Evolutionary conservation across 164 flowering plant species (phyloP).

Genomic region (Brasenia schreberi): DNA sequence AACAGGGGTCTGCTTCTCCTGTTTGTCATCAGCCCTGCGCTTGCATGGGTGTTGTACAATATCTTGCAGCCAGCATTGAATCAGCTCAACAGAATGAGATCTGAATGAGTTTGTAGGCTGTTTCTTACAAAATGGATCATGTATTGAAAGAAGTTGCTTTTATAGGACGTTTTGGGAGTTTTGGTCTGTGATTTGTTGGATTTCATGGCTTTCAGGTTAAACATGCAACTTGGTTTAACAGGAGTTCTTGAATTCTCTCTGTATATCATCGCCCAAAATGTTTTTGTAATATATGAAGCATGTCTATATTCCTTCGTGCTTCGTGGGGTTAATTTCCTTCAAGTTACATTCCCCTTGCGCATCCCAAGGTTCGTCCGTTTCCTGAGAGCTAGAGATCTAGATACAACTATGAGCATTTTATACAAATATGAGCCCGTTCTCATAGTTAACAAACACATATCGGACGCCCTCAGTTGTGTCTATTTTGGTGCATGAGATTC

Average conservation of each 20-base stretch:
- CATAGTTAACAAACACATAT: too few species aligned
- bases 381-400: too few species aligned
- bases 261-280: not conserved
- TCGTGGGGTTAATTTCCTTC: too few species aligned
- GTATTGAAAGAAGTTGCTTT: not conserved
- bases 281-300: not conserved
- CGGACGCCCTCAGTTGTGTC: too few species aligned
- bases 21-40: constrained; percentile 53
- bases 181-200: not conserved
- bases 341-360: too few species aligned
- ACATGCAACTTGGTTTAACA: not conserved
- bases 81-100: constrained; percentile 83
- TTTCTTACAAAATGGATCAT: too few species aligned
- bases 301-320: too few species aligned
- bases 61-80: constrained; percentile 87
- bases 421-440: too few species aligned
- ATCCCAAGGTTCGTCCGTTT: too few species aligned
- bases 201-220: not conserved
- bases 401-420: too few species aligned
- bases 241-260: not conserved
- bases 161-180: not conserved
- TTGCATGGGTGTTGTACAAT: constrained; percentile 56
- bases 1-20: constrained; percentile 52
- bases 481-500: too few species aligned
- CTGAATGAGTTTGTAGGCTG: constrained; percentile 12